Evolutionary conservation across 148 eudicot species (phyloP).

Genomic region (Spergularia marina): DNA sequence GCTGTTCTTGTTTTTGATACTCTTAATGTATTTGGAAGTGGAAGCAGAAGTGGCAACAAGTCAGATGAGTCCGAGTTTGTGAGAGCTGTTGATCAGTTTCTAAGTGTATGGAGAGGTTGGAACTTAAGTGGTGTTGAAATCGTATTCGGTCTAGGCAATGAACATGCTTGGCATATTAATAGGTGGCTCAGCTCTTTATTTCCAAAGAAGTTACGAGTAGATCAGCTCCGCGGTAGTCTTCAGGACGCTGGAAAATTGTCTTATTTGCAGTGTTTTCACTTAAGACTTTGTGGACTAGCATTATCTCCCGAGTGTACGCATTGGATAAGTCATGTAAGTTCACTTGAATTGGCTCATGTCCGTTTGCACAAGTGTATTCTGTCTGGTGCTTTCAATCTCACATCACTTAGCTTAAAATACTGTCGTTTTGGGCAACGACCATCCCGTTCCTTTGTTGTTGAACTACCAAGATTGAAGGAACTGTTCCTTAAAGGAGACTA

Average conservation of each 20-base stretch:
- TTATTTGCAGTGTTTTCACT: not conserved
- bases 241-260: too few relatives aligned
- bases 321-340: conserved; percentile 5
- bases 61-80: not conserved
- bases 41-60: too few relatives aligned
- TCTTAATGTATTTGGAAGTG: conserved; percentile 6
- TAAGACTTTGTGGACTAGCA: not conserved
- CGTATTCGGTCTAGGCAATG: not conserved
- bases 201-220: too few relatives aligned
- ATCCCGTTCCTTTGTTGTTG: too few relatives aligned
- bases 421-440: too few relatives aligned
- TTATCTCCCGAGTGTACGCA: not conserved
- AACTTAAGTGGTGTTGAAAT: not conserved
- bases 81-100: conserved; percentile 7
- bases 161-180: conserved; percentile 5
- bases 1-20: conserved; percentile 1
- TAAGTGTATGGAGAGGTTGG: not conserved
- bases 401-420: not conserved
- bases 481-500: too few relatives aligned
- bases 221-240: too few relatives aligned
- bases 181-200: not conserved
- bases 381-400: conserved; percentile 2
- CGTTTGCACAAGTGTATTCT: not conserved
- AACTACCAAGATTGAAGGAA: not conserved
- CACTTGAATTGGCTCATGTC: conserved; percentile 4